A percentile compares a stretch with the other conserved stretches of the same genome.
These are phyloP conservation scores for Peronospora tabacina DNA, from an alignment of 352 stramenopile genomes.

Conservation along the genomic window DNA sequence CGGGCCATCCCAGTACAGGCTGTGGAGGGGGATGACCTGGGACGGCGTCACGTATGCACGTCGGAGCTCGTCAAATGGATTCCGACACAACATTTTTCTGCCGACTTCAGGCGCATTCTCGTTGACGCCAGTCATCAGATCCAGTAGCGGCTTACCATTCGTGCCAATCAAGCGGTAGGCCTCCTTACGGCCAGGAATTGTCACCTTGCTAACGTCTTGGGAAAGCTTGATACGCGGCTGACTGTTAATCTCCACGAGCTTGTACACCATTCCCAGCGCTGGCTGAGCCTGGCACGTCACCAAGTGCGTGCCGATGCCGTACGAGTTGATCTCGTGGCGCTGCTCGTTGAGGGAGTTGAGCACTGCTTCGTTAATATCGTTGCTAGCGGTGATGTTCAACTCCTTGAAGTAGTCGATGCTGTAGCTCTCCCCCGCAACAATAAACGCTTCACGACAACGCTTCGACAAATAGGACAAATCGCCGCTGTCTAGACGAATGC, in stretches of 20 bases:
- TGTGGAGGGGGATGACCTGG: constrained; percentile 84
- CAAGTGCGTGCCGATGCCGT: constrained; percentile 92
- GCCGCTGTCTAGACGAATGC: constrained; percentile 96
- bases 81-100: constrained; percentile 88
- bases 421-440: constrained; percentile 43
- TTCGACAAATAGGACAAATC: constrained; percentile 95
- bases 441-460: constrained; percentile 64
- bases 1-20: constrained; percentile 86
- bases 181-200: constrained; percentile 85
- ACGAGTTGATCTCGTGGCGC: constrained; percentile 93
- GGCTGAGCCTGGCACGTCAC: constrained; percentile 98
- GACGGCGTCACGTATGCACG: constrained; percentile 91
- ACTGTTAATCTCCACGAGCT: constrained; percentile 96
- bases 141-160: constrained; percentile 84
- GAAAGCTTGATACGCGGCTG: constrained; percentile 96
- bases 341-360: constrained; percentile 91
- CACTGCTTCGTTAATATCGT: constrained; percentile 98
- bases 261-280: constrained; percentile 98
- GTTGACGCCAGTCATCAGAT: constrained; percentile 85
- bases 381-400: constrained; percentile 94
- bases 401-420: constrained; percentile 72
- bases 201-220: constrained; percentile 95
- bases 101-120: constrained; percentile 77
- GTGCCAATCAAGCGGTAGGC: constrained; percentile 87
- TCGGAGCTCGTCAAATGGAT: constrained; percentile 95